phyloP scores from a whole-genome alignment of 2,329 filamentous ascomycete genomes.

The Incumbomyces lentus region DNA sequence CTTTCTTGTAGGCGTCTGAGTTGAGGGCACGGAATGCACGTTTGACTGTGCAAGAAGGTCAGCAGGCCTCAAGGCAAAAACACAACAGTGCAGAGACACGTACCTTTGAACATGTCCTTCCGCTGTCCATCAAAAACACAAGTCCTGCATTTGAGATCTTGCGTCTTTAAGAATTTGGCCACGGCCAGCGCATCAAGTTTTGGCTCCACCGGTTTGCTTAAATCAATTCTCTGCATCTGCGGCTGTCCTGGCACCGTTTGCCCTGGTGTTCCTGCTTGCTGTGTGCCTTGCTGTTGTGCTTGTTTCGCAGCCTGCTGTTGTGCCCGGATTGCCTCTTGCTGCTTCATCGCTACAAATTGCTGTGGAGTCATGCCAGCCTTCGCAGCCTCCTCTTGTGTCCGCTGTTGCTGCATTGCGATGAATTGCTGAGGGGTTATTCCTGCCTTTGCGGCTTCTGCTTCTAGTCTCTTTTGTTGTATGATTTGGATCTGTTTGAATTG shows the following conservation, averaged over 20 bases:
- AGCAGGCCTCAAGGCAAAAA: constrained; percentile 1
- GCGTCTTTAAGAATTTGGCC: constrained; percentile 72
- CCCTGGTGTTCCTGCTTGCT: constrained; percentile 34
- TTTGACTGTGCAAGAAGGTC: constrained; percentile 57
- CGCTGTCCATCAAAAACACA: constrained; percentile 92
- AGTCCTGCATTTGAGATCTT: constrained; percentile 79
- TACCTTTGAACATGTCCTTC: constrained; percentile 97
- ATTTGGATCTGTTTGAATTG: constrained; percentile 51
- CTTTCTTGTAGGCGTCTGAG: constrained; percentile 82
- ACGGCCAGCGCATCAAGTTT: constrained; percentile 82
- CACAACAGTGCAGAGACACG: background rate
- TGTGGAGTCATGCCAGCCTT: constrained; percentile 44
- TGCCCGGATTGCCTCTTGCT: constrained; percentile 31
- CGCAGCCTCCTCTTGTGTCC: constrained; percentile 37
- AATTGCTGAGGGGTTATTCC: constrained; percentile 82
- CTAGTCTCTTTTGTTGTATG: constrained; percentile 47
- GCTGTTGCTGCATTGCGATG: constrained; percentile 40
- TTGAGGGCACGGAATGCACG: constrained; percentile 83
- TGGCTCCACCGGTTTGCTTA: constrained; percentile 50
- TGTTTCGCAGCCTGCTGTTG: constrained; percentile 25
- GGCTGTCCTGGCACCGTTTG: constrained; percentile 3
- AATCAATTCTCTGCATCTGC: constrained; percentile 38
- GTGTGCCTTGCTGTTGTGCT: constrained; percentile 21
- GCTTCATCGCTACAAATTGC: constrained; percentile 36
- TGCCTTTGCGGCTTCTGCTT: constrained; percentile 62